phyloP scores from a whole-genome alignment of 2,329 filamentous ascomycete genomes.

The Pseudocercospora musae region DNA sequence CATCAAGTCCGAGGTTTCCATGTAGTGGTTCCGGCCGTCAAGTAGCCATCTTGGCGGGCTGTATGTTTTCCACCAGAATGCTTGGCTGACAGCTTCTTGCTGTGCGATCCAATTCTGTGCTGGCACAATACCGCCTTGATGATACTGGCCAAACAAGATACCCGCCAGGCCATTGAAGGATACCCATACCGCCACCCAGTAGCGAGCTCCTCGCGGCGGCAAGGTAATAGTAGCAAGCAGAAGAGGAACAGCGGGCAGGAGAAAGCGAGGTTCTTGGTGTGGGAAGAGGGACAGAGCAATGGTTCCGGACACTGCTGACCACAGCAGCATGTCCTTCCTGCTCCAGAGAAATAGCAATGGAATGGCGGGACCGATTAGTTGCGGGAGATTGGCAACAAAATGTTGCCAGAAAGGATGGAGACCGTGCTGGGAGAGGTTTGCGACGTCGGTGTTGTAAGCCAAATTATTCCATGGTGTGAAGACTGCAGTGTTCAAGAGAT shows the following conservation, averaged over 20 bases:
- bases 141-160: slow-evolving; percentile 73
- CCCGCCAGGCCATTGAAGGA: slow-evolving; percentile 67
- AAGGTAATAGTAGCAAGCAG: slow-evolving; percentile 69
- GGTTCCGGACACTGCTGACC: slow-evolving; percentile 71
- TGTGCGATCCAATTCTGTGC: slow-evolving; percentile 71
- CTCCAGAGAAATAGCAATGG: slow-evolving; percentile 48
- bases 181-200: slow-evolving; percentile 52
- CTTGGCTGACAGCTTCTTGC: slow-evolving; percentile 63
- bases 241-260: slow-evolving; percentile 72
- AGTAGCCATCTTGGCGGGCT: slow-evolving; percentile 77
- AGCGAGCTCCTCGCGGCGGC: slow-evolving; percentile 48
- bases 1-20: slow-evolving; percentile 72
- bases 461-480: slow-evolving; percentile 55
- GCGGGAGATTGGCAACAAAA: slow-evolving; percentile 50
- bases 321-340: slow-evolving; percentile 60
- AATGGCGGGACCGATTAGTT: slow-evolving; percentile 52
- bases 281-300: slow-evolving; percentile 69
- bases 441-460: slow-evolving; percentile 47
- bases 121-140: slow-evolving; percentile 75
- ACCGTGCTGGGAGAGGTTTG: slow-evolving; percentile 53
- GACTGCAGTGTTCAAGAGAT: slow-evolving; percentile 55
- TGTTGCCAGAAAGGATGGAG: slow-evolving; percentile 54
- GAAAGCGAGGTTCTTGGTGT: slow-evolving; percentile 77
- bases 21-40: slow-evolving; percentile 68
- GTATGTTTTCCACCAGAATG: slow-evolving; percentile 84